phyloP scores from a whole-genome alignment of 306 rosid species.

The Parietaria judaica region DNA sequence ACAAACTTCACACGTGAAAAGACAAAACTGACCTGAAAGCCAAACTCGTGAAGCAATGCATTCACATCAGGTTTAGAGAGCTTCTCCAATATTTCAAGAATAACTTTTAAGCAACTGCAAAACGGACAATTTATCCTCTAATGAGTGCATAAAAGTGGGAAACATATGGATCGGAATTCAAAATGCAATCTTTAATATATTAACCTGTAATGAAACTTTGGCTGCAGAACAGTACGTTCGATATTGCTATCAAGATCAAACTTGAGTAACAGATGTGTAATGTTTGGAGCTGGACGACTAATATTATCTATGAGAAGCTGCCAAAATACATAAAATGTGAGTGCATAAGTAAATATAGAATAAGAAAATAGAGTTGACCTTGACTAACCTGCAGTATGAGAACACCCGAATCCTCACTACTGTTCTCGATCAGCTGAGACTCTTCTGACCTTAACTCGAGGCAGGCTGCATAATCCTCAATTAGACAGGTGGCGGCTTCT shows the following conservation, averaged over 20 bases:
- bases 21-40: slow-evolving; percentile 75
- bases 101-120: slow-evolving; percentile 89
- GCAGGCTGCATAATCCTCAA: slow-evolving; percentile 99
- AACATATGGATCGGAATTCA: not conserved
- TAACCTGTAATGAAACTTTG: slow-evolving; percentile 93
- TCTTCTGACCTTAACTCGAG: slow-evolving; percentile 82
- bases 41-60: slow-evolving; percentile 80
- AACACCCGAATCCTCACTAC: slow-evolving; percentile 79
- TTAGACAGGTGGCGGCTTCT: slow-evolving; percentile 60
- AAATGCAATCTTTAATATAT: slow-evolving; percentile 12
- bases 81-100: slow-evolving; percentile 85
- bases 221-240: slow-evolving; percentile 77
- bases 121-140: slow-evolving; percentile 15
- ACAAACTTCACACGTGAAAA: not conserved
- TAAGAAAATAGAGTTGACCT: slow-evolving; percentile 3
- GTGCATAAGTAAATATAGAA: not conserved
- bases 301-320: slow-evolving; percentile 94
- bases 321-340: slow-evolving; percentile 19
- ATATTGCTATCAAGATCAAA: slow-evolving; percentile 75
- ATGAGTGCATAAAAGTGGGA: slow-evolving; percentile 11
- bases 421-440: slow-evolving; percentile 53
- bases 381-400: slow-evolving; percentile 80
- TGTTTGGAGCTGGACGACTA: slow-evolving; percentile 87
- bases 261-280: slow-evolving; percentile 75
- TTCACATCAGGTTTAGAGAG: slow-evolving; percentile 75